Base-by-base conservation (phyloP, 805 yeast species). In the Candida gorgasii region DNA sequence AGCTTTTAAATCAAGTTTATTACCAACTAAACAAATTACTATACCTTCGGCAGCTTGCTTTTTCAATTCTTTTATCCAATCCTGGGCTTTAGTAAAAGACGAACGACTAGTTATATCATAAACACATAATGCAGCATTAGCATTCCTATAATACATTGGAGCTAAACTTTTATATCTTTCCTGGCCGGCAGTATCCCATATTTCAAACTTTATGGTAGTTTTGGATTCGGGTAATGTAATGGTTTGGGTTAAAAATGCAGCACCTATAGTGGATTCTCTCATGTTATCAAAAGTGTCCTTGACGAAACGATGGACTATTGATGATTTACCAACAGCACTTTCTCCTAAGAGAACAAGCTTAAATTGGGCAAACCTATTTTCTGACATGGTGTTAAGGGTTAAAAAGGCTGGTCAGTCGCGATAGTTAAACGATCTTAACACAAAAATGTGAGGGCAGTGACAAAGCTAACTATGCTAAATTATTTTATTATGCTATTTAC, bases 131-230 rank as follows among this genome's bases (percentile, higher is more conserved):
- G 95, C 93, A 26, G 88, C 85, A 60, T 86, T 84, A 44, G 75
- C 73, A 46, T 68, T 68, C 24, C 76, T 51, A 50, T 70, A 70
- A 50, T 70, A 70, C 75, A 70, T 70, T 2, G 76, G 76, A 1
- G 76, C 70, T 26, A 70, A 58, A 20, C 69, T 62, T 40, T 67
- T 63, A 52, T 69, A 69, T n/a, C 75, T 53, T 44, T 69, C 75
- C 52, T 69, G 99, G 18, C 99, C 99, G 0, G 99, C 99, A 11
- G 99, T 92, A 60, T 92, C 99, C 96, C 93, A 84, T 40, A 84
- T 81, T 55, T 84, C 89, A 52, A 82, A 73, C 58, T 84, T 84
- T 32, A 85, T 76, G 1, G 80, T 78, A 37, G 69, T 64, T 12
- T 78, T 75, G 23, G 58, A 52, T 26, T 69, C 78, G 41, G 76